Conservation (phyloP, 768 basidiomycete genomes). For the Calocybe indica region DNA sequence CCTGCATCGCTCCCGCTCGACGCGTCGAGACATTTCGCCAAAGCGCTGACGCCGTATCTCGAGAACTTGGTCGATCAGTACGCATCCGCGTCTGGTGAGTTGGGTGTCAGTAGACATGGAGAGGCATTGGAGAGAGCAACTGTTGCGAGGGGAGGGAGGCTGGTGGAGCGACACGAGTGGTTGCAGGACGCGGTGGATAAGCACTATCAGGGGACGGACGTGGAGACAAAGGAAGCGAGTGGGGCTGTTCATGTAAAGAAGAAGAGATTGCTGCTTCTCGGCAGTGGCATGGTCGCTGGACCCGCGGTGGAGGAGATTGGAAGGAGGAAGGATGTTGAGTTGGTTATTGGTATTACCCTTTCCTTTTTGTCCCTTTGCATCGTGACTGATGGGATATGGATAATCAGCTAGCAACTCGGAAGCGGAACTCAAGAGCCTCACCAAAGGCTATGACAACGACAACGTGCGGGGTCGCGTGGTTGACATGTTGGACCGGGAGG, state of each 20-base stretch:
- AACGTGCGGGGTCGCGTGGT: conserved; percentile 54
- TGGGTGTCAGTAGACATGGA: conserved; percentile 18
- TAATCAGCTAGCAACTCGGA: conserved; percentile 66
- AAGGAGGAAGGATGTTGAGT: conserved; percentile 51
- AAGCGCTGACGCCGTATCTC: conserved; percentile 63
- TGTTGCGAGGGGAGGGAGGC: conserved; percentile 52
- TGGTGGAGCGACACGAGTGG: conserved; percentile 53
- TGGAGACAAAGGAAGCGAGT: not conserved
- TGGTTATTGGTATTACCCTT: conserved; percentile 66
- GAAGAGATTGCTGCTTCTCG: conserved; percentile 75
- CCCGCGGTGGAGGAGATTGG: conserved; percentile 79
- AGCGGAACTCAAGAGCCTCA: conserved; percentile 47
- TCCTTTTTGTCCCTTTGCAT: conserved; percentile 1
- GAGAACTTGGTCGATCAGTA: conserved; percentile 44
- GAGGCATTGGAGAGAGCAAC: conserved; percentile 64
- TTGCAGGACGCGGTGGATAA: conserved; percentile 44
- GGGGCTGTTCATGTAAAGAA: conserved; percentile 23
- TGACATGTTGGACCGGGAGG: conserved; percentile 47
- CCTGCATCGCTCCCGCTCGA: conserved; percentile 81
- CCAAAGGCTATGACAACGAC: conserved; percentile 31
- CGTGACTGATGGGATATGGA: conserved; percentile 5
- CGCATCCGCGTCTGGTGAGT: conserved; percentile 9
- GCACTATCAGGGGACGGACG: conserved; percentile 23
- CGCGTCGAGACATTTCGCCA: conserved; percentile 73
- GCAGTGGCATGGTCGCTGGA: conserved; percentile 94